These are phyloP conservation scores for Paramecium octaurelia DNA, from an alignment of 73 alveolate species.

Conservation along the genomic window DNA sequence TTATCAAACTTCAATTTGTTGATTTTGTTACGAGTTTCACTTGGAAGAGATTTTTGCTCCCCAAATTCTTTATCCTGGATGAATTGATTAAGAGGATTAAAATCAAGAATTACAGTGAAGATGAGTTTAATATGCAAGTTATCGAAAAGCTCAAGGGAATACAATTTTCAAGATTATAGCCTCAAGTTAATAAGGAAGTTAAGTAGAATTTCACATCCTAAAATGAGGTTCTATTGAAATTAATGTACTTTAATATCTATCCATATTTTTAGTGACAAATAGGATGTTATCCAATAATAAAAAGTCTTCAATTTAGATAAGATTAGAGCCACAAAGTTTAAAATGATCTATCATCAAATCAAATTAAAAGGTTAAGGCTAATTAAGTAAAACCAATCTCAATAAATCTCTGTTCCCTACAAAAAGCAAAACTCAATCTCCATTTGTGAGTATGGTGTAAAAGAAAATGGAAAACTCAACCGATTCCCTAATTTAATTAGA, in stretches of 20 bases:
- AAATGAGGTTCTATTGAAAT: background rate
- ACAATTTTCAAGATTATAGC: background rate
- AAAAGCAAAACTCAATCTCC: background rate
- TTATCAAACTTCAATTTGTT: background rate
- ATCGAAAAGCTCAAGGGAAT: background rate
- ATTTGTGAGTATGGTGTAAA: background rate
- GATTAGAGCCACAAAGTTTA: background rate
- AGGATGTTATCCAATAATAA: background rate
- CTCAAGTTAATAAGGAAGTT: background rate
- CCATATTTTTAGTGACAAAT: background rate
- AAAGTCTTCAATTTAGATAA: background rate
- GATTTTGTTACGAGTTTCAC: background rate
- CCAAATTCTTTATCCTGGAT: background rate
- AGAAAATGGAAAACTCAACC: background rate
- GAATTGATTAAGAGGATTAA: background rate
- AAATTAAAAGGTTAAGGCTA: background rate
- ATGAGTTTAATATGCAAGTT: background rate
- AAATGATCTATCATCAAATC: background rate
- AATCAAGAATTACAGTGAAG: background rate
- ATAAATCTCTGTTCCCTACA: background rate
- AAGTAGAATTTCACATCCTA: background rate
- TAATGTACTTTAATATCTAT: background rate
- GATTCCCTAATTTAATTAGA: background rate
- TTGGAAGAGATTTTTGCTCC: background rate
- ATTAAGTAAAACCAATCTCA: background rate